Conservation (phyloP, 768 basidiomycete species). For the Leccinum fibrillosum region DNA sequence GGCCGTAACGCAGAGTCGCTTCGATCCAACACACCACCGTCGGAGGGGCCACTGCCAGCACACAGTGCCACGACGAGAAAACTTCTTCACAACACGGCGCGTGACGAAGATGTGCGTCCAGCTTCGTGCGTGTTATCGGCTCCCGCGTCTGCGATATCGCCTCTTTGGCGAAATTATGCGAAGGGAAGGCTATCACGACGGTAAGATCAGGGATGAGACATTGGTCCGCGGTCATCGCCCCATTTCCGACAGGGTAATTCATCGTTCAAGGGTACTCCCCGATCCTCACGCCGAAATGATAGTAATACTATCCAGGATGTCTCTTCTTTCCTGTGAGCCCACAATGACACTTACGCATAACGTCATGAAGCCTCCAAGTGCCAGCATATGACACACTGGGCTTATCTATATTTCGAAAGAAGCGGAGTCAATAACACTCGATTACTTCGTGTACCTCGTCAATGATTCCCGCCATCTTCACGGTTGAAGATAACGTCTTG, state of each 20-base stretch:
- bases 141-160: neutral
- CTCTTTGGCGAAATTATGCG: neutral
- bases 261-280: slow-evolving; percentile 10
- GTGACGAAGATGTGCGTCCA: neutral
- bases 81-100: neutral
- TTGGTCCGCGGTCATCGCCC: slow-evolving; percentile 14
- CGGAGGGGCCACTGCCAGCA: neutral
- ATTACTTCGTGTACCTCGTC: slow-evolving; percentile 7
- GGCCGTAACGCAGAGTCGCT: neutral
- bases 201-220: neutral
- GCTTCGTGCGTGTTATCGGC: neutral
- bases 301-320: neutral
- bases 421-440: neutral
- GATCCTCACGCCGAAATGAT: slow-evolving; percentile 16
- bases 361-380: neutral
- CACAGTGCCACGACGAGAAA: no score
- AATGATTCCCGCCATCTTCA: neutral
- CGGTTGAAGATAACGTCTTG: neutral
- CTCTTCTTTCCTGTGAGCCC: neutral
- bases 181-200: neutral
- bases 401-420: slow-evolving; percentile 8
- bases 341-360: slow-evolving; percentile 5
- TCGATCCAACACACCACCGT: neutral
- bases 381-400: neutral
- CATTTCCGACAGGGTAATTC: slow-evolving; percentile 3